phyloP scores from a whole-genome alignment of 495 filamentous ascomycete genomes.

The Stereocaulon alpinum region DNA sequence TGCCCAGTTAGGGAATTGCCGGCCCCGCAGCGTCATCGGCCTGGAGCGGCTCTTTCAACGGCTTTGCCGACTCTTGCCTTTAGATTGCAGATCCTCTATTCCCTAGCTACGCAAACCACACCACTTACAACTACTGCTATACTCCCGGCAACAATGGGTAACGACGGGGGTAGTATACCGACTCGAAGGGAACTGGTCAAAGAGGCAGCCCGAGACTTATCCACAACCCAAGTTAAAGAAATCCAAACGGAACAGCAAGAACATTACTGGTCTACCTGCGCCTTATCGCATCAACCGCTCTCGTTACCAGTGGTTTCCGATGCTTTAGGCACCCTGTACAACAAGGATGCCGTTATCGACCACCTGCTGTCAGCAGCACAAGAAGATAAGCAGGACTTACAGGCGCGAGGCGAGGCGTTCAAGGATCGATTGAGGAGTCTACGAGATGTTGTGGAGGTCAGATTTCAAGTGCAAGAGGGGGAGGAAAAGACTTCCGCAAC shows the following conservation, averaged over 20 bases:
- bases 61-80: background rate
- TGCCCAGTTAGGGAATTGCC: background rate
- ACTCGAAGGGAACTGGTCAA: conserved; percentile 93
- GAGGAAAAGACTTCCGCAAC: conserved; percentile 3
- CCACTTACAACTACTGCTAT: background rate
- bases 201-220: conserved; percentile 68
- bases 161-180: conserved; percentile 90
- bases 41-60: conserved; percentile 5
- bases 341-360: conserved; percentile 83
- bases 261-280: conserved; percentile 79
- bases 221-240: conserved; percentile 83
- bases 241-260: conserved; percentile 69
- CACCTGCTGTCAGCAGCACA: conserved; percentile 57
- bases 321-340: conserved; percentile 76
- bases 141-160: conserved; percentile 56
- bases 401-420: conserved; percentile 46
- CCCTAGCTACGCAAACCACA: background rate
- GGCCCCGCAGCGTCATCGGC: conserved; percentile 8
- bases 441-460: conserved; percentile 81
- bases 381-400: conserved; percentile 35
- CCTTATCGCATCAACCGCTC: conserved; percentile 68
- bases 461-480: conserved; percentile 51
- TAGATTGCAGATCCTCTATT: background rate
- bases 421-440: conserved; percentile 66
- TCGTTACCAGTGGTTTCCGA: conserved; percentile 73